These are phyloP conservation scores for Mortierella sp. DNA, from an alignment of 371 early-diverging fungal species.

Conservation along the genomic window DNA sequence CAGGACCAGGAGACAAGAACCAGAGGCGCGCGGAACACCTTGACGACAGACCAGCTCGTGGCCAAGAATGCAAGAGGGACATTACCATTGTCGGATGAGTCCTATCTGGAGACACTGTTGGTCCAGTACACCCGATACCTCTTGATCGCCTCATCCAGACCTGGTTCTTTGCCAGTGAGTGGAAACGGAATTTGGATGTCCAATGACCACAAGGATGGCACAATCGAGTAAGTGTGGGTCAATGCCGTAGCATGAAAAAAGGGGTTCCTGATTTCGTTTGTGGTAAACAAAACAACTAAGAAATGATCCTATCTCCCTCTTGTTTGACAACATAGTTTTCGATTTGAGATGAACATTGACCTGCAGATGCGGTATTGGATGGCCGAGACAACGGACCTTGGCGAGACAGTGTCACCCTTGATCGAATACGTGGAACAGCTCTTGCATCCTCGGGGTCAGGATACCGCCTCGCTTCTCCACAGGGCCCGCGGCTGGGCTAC, in stretches of 20 bases:
- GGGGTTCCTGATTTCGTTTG: too few relatives aligned
- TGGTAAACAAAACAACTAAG: not conserved
- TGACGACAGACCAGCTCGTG: constrained; percentile 40
- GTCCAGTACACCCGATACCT: constrained; percentile 46
- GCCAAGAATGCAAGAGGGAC: not conserved
- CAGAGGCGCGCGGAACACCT: not conserved
- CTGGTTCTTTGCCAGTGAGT: constrained; percentile 39
- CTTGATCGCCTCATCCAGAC: constrained; percentile 41
- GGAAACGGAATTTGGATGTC: constrained; percentile 23
- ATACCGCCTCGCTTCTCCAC: constrained; percentile 31
- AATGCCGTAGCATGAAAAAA: too few relatives aligned
- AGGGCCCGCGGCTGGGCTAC: constrained; percentile 48
- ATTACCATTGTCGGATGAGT: constrained; percentile 16
- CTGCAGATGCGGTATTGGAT: constrained; percentile 57
- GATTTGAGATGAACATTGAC: constrained; percentile 44
- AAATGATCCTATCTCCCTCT: not conserved
- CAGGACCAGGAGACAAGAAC: not conserved
- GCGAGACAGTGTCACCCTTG: constrained; percentile 44
- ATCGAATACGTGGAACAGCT: constrained; percentile 51
- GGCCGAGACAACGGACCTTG: constrained; percentile 44
- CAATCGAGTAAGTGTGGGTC: constrained; percentile 21
- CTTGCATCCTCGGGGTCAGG: constrained; percentile 36
- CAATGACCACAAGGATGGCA: not conserved
- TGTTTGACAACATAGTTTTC: constrained; percentile 2
- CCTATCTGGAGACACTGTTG: constrained; percentile 38